phyloP scores from a whole-genome alignment of 2,329 filamentous ascomycete genomes.

The Fusarium verticillioides region DNA sequence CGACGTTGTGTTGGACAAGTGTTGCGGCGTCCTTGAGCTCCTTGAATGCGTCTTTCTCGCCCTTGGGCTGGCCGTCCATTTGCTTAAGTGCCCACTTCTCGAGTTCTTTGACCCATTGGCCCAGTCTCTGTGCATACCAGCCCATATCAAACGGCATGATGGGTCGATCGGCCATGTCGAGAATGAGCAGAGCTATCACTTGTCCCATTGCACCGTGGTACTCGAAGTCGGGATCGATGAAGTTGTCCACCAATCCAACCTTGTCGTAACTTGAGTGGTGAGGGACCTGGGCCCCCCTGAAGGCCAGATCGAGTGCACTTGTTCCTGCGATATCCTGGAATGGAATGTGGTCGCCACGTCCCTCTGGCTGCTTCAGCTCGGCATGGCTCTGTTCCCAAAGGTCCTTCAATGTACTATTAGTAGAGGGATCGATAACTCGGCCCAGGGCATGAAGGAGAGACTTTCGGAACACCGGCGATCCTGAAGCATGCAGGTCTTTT shows the following conservation, averaged over 20 bases:
- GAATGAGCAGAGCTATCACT: slow-evolving; percentile 81
- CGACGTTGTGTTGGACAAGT: slow-evolving; percentile 61
- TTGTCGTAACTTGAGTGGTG: slow-evolving; percentile 90
- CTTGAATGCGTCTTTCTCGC: slow-evolving; percentile 39
- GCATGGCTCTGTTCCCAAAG: slow-evolving; percentile 77
- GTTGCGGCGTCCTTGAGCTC: slow-evolving; percentile 66
- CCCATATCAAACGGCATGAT: slow-evolving; percentile 85
- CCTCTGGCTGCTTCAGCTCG: slow-evolving; percentile 75
- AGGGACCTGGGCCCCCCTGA: slow-evolving; percentile 74
- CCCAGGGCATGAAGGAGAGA: slow-evolving; percentile 78
- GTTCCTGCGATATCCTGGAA: slow-evolving; percentile 94
- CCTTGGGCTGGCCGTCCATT: slow-evolving; percentile 38
- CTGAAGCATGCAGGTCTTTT: slow-evolving; percentile 77
- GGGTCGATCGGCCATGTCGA: slow-evolving; percentile 84
- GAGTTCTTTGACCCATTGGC: slow-evolving; percentile 73
- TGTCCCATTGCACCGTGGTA: slow-evolving; percentile 85
- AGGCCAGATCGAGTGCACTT: slow-evolving; percentile 86
- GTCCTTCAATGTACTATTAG: slow-evolving; percentile 77
- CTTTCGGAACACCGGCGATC: slow-evolving; percentile 81
- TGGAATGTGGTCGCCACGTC: slow-evolving; percentile 84
- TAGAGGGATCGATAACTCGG: slow-evolving; percentile 76
- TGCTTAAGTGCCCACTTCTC: slow-evolving; percentile 65
- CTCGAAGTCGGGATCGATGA: slow-evolving; percentile 83
- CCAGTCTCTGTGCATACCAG: slow-evolving; percentile 75
- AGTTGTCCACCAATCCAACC: slow-evolving; percentile 83